Base-by-base conservation (phyloP, 805 yeast genomes). In the Metschnikowia dekortorum region DNA sequence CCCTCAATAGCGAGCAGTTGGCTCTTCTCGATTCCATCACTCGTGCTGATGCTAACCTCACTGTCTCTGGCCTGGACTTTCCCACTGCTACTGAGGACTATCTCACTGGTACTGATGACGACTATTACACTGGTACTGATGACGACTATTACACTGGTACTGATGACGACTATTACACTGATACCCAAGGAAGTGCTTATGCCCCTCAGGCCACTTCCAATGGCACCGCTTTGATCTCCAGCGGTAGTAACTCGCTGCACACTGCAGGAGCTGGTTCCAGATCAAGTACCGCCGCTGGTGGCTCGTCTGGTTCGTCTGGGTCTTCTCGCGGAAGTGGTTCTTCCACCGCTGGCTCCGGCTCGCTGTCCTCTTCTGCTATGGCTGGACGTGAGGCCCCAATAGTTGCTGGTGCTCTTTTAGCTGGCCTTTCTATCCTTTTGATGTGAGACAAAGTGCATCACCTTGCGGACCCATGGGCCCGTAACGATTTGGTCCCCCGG, bases 351-450 rank as follows among this genome's bases (percentile, higher is more conserved):
- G 48, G 41, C 44, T 39, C 51, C 13, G 16, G 14, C 29, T 37
- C 39, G 30, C 43, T 50, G 33, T 46, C 50, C 8, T 37, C 52
- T 32, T 35, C 53, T 10, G 55, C 49, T 31, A 6, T 36, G n/a
- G 55, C 51, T 29, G 47, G 34, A 9, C 22, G 33, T 28, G 46
- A 49, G 37, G 44, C 47, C 30, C 54, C 56, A 36, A 22, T 48
- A 42, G 28, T 51, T 33, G 40, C 51, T 14, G 55, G 56, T 18
- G 56, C 51, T 16, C 47, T 46, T 14, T 46, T 54, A 48, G 58
- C 54, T 10, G 58, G 58, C 11, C 36, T 53, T 36, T 50, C 56
- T 34, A 42, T 52, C 29, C 54, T 54, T 13, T 43, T 54, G 49
- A 47, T 55, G 38, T 53, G 39, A 45, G 39, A 13, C 28, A n/a